Base-by-base conservation (phyloP, 345 rosid species). In the Odontarrhena argentea region DNA sequence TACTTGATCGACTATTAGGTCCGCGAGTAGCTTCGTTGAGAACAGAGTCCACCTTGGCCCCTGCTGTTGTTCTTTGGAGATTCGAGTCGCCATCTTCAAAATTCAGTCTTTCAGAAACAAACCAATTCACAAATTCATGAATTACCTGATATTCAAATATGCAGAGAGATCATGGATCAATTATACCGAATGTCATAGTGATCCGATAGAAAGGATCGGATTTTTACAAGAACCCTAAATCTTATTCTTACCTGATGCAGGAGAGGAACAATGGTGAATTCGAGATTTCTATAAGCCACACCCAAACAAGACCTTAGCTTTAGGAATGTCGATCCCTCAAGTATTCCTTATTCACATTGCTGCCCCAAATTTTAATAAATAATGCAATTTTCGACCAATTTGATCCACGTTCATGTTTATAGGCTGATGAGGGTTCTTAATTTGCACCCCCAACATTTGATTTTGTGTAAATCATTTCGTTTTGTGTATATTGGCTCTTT, bases 1-100 rank as follows among this genome's bases (percentile, higher is more conserved):
- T 51, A 78, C 85, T 47, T 86, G 83, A 13, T 71, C 75, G 43
- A 79, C 80, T 72, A 84, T 58, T 57, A 80, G 43, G 48, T 84
- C 83, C 4, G 63, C 80, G 41, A 84, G 80, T 60, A 80, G 68
- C 80, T 60, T 74, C 0, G 85, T 84, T 3, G 77, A 50, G 3
- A 43, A 72, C 9, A 68, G 8, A 25, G 82, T 82, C 88, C 91
- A 82, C 55, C 71, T 68, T 14, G 80, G 80, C 15, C 42, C 63
- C 47, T 81, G 78, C 63, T 40, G 41, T 49, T 50, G 28, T 18
- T 53, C 37, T 24, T 34, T 41, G 61, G 51, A 54, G 44, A 2
- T 66, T 2, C 36, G 46, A 45, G 71, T 35, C 46, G 55, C 15
- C 71, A 67, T 67, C 47, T 45, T 6, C 4, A 3, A 34, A 42